A percentile compares a stretch with the other conserved stretches of the same genome.
phyloP scores from a whole-genome alignment of 139 green algal species.

The Astrephomene gubernaculifera region DNA sequence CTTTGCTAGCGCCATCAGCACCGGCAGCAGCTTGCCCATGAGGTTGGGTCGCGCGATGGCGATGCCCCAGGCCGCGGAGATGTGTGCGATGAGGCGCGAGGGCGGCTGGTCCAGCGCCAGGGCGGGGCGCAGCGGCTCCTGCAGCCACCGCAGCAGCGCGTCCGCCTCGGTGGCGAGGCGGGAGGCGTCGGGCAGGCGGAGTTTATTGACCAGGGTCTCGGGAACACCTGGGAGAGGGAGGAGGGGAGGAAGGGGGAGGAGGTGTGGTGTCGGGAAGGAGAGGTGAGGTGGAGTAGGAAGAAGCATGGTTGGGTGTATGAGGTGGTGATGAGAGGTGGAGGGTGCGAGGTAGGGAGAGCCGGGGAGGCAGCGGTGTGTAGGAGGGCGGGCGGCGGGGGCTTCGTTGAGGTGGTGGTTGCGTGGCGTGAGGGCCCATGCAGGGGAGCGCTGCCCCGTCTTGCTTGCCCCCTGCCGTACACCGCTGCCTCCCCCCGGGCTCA shows the following conservation, averaged over 20 bases:
- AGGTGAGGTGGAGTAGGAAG: too few relatives aligned
- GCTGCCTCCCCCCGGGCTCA: too few relatives aligned
- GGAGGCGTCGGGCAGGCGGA: slow-evolving; percentile 41
- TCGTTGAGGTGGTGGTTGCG: too few relatives aligned
- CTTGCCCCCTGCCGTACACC: too few relatives aligned
- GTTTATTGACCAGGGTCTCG: slow-evolving; percentile 35
- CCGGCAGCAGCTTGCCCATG: slow-evolving; percentile 48
- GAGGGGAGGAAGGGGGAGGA: background rate
- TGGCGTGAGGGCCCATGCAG: too few relatives aligned
- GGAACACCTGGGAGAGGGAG: slow-evolving; percentile 9
- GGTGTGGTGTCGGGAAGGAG: background rate
- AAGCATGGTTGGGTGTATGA: too few relatives aligned
- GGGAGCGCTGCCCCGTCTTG: too few relatives aligned
- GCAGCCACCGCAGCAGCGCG: slow-evolving; percentile 32
- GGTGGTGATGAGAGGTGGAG: too few relatives aligned
- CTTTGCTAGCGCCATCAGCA: slow-evolving; percentile 47
- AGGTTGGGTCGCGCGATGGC: slow-evolving; percentile 37
- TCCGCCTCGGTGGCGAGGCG: slow-evolving; percentile 40
- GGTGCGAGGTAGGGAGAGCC: too few relatives aligned
- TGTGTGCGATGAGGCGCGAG: slow-evolving; percentile 32
- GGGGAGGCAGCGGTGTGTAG: too few relatives aligned
- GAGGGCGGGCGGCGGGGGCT: too few relatives aligned
- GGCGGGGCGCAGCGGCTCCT: slow-evolving; percentile 36
- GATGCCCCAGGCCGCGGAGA: slow-evolving; percentile 27
- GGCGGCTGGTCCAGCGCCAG: slow-evolving; percentile 24